Evolutionary conservation across 441 rosid species (phyloP).

Genomic region (Caryocar brasiliense): DNA sequence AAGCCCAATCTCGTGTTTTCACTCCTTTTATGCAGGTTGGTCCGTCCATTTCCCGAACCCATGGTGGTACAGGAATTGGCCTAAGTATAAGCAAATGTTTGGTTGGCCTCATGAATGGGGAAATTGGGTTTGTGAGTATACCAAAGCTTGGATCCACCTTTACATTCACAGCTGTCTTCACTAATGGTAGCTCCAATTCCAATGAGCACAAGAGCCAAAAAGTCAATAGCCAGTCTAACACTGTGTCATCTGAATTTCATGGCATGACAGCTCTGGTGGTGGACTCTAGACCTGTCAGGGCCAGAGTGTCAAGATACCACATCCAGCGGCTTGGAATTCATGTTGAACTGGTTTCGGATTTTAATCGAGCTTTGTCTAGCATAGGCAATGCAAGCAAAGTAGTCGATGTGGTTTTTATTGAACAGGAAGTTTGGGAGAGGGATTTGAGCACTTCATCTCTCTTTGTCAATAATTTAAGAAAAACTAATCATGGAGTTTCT

Average conservation of each 20-base stretch:
- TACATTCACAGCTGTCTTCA: constrained; percentile 73
- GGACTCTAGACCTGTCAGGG: constrained; percentile 57
- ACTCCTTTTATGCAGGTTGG: constrained; percentile 90
- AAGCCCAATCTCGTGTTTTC: constrained; percentile 84
- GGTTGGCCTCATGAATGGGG: constrained; percentile 80
- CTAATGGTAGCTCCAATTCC: constrained; percentile 32
- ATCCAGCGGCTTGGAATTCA: constrained; percentile 65
- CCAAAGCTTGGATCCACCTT: constrained; percentile 75
- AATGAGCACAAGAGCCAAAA: constrained; percentile 35
- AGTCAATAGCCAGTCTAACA: constrained; percentile 28
- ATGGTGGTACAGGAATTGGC: constrained; percentile 94
- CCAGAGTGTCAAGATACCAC: constrained; percentile 68
- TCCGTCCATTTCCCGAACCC: constrained; percentile 74
- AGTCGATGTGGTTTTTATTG: constrained; percentile 55
- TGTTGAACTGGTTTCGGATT: constrained; percentile 47
- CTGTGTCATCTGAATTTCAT: constrained; percentile 35
- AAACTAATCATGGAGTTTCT: constrained; percentile 19
- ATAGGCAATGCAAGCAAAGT: constrained; percentile 22
- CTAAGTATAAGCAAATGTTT: constrained; percentile 89
- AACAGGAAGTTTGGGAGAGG: constrained; percentile 72
- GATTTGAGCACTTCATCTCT: constrained; percentile 29
- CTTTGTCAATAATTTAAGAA: constrained; percentile 28
- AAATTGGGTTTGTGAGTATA: constrained; percentile 70
- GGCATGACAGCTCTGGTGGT: constrained; percentile 70
- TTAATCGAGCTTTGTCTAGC: constrained; percentile 34